Evolutionary conservation across 257 asterid genomes (phyloP).

Genomic region (Fraxinus americana): DNA sequence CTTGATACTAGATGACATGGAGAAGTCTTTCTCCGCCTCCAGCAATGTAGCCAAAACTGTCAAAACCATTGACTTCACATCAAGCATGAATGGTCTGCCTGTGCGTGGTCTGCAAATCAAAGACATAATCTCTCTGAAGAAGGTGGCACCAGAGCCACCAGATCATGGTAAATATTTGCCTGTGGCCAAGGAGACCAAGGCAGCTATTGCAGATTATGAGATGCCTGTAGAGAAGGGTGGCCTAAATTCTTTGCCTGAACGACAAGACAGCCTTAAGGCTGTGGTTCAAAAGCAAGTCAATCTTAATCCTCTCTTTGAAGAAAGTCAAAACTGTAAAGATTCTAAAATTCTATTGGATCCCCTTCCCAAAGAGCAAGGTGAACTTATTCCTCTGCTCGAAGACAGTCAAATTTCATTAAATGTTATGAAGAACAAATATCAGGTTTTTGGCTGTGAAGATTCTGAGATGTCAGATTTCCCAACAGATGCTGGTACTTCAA

Average conservation of each 20-base stretch:
- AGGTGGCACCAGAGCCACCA: slow-evolving; percentile 25
- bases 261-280: slow-evolving; percentile 12
- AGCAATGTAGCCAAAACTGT: slow-evolving; percentile 37
- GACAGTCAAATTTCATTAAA: slow-evolving; percentile 27
- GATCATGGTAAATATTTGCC: slow-evolving; percentile 27
- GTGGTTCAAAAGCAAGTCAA: slow-evolving; percentile 22
- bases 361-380: slow-evolving; percentile 28
- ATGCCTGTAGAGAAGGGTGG: slow-evolving; percentile 35
- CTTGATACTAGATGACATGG: slow-evolving; percentile 76
- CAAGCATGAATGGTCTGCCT: slow-evolving; percentile 64
- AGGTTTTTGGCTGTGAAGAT: slow-evolving; percentile 31
- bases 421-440: slow-evolving; percentile 26
- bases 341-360: slow-evolving; percentile 15
- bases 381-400: slow-evolving; percentile 19
- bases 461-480: slow-evolving; percentile 28
- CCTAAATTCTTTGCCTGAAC: slow-evolving; percentile 23
- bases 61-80: slow-evolving; percentile 53
- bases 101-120: slow-evolving; percentile 65
- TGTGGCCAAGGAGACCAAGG: slow-evolving; percentile 38
- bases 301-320: slow-evolving; percentile 17
- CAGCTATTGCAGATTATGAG: slow-evolving; percentile 32
- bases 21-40: slow-evolving; percentile 61
- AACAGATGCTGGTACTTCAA: slow-evolving; percentile 21
- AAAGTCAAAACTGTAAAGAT: slow-evolving; percentile 16
- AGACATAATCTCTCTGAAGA: slow-evolving; percentile 39